Percentiles rank a stretch among this genome's conserved stretches.
Evolutionary conservation across 2,329 filamentous ascomycete species (phyloP).

Genomic region (Didymella lethalis): DNA sequence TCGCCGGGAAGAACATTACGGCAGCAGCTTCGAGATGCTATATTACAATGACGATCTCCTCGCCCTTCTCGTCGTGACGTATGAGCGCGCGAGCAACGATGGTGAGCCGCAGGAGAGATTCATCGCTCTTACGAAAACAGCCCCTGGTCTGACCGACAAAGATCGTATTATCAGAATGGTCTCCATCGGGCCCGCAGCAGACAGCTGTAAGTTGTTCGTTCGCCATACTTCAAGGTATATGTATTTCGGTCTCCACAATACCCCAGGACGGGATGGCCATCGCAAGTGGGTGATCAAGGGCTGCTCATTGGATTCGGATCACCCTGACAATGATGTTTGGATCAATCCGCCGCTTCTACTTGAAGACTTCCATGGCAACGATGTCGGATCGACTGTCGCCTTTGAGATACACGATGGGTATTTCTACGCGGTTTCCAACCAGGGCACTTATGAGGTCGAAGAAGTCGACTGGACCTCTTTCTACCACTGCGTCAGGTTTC

Average conservation of each 20-base stretch:
- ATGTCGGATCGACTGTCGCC: conserved; percentile 72
- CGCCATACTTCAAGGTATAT: conserved; percentile 69
- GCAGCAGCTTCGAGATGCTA: conserved; percentile 27
- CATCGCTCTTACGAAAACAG: conserved; percentile 29
- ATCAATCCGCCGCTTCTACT: conserved; percentile 56
- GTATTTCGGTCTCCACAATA: conserved; percentile 71
- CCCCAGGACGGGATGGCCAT: conserved; percentile 60
- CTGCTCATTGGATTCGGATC: conserved; percentile 27
- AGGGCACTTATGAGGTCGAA: conserved; percentile 67
- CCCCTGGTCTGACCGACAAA: conserved; percentile 28
- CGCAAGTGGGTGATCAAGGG: conserved; percentile 70
- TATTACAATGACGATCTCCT: conserved; percentile 47
- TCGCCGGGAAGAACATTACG: neutral
- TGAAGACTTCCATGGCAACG: conserved; percentile 67
- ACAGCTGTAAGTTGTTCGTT: conserved; percentile 68
- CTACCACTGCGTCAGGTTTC: conserved; percentile 72
- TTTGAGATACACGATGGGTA: conserved; percentile 73
- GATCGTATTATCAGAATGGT: conserved; percentile 49
- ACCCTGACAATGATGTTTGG: neutral
- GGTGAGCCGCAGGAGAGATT: neutral
- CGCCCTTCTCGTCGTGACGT: conserved; percentile 29
- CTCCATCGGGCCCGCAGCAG: conserved; percentile 16
- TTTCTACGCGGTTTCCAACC: conserved; percentile 75
- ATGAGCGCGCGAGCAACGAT: neutral
- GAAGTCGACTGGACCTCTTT: conserved; percentile 73